Conservation (phyloP, 768 basidiomycete species). For the Myochromella boudieri region DNA sequence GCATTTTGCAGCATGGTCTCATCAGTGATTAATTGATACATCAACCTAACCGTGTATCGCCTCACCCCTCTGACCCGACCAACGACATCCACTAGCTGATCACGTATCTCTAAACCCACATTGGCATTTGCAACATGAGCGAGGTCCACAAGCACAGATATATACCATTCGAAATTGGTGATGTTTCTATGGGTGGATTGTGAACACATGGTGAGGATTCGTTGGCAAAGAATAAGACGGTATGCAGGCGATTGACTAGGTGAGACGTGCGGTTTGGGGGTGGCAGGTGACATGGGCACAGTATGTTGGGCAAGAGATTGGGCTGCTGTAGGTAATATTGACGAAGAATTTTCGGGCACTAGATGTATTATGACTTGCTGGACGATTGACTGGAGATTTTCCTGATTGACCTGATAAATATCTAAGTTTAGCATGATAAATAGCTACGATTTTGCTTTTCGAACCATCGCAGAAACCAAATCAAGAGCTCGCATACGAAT, state of each 20-base stretch:
- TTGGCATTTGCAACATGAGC: constrained; percentile 83
- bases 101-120: constrained; percentile 74
- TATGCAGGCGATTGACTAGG: constrained; percentile 82
- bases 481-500: constrained; percentile 96
- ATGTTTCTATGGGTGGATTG: constrained; percentile 84
- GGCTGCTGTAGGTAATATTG: constrained; percentile 57
- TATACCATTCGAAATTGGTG: constrained; percentile 95
- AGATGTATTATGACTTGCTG: constrained; percentile 90
- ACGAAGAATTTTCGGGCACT: constrained; percentile 53
- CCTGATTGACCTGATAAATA: constrained; percentile 67
- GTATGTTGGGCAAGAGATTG: constrained; percentile 52
- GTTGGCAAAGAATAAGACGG: constrained; percentile 77
- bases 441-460: constrained; percentile 13
- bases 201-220: constrained; percentile 85
- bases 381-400: constrained; percentile 86
- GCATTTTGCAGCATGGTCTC: constrained; percentile 70
- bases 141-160: constrained; percentile 91
- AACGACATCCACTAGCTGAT: constrained; percentile 85
- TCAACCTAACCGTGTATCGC: constrained; percentile 78
- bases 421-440: constrained; percentile 1
- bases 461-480: constrained; percentile 89
- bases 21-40: constrained; percentile 81
- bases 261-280: constrained; percentile 34
- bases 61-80: constrained; percentile 78
- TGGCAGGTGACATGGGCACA: constrained; percentile 31